Evolutionary conservation across 352 stramenopile species (phyloP).

Genomic region (Phytophthora idaei): DNA sequence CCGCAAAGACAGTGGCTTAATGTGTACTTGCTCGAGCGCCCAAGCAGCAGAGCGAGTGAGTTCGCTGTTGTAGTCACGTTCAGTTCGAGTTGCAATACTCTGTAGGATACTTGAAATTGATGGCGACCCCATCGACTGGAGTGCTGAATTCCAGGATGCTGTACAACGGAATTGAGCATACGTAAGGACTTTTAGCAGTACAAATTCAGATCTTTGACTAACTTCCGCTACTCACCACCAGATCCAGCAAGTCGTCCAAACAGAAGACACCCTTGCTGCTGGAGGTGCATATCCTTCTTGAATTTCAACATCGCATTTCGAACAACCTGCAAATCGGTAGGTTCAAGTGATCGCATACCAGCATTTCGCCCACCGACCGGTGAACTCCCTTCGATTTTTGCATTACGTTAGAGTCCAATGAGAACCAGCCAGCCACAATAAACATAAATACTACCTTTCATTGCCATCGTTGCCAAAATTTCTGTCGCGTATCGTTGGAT

Average conservation of each 20-base stretch:
- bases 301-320: slow-evolving; percentile 58
- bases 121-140: slow-evolving; percentile 28
- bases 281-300: slow-evolving; percentile 46
- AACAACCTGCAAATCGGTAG: slow-evolving; percentile 34
- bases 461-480: slow-evolving; percentile 47
- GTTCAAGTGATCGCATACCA: slow-evolving; percentile 20
- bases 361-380: neutral
- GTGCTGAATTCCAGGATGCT: slow-evolving; percentile 43
- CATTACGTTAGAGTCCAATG: too few species aligned
- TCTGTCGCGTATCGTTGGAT: slow-evolving; percentile 50
- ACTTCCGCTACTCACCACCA: slow-evolving; percentile 20
- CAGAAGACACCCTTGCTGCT: slow-evolving; percentile 43
- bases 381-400: slow-evolving; percentile 7
- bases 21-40: slow-evolving; percentile 38
- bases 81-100: slow-evolving; percentile 13
- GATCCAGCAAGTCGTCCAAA: slow-evolving; percentile 50
- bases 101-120: slow-evolving; percentile 33
- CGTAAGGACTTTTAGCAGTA: too few species aligned
- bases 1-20: slow-evolving; percentile 13
- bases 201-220: too few species aligned
- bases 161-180: too few species aligned
- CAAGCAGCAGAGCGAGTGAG: slow-evolving; percentile 35
- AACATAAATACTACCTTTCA: slow-evolving; percentile 33
- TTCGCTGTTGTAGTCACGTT: slow-evolving; percentile 28
- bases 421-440: neutral